Evolutionary conservation across 1,284 basidiomycete genomes (phyloP).

Genomic region (Singerocomus inundabilis): DNA sequence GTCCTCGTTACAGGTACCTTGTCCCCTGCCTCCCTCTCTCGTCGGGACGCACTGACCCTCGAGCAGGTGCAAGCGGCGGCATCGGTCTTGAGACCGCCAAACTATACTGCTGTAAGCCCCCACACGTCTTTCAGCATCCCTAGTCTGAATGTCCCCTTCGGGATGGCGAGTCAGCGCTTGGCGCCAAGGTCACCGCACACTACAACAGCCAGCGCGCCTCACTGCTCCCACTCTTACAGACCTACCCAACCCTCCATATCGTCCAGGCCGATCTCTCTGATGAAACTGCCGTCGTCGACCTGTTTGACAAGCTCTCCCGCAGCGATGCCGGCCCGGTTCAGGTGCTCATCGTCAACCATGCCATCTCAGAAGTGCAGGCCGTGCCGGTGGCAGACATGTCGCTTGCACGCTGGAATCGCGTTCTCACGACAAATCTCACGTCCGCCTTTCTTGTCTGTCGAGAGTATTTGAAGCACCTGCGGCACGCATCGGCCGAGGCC

Average conservation of each 20-base stretch:
- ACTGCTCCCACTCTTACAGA: constrained; percentile 42
- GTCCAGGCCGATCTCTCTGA: constrained; percentile 58
- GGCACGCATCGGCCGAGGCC: constrained; percentile 36
- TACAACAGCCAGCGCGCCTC: constrained; percentile 56
- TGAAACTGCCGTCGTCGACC: constrained; percentile 47
- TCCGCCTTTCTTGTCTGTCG: constrained; percentile 64
- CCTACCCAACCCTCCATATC: constrained; percentile 38
- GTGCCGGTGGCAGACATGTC: constrained; percentile 58
- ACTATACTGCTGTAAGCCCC: constrained; percentile 51
- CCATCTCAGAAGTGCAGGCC: constrained; percentile 45
- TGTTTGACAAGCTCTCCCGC: constrained; percentile 39
- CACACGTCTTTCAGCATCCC: too few species aligned
- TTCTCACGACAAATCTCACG: constrained; percentile 61
- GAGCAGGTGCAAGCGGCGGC: constrained; percentile 63
- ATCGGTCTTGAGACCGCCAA: constrained; percentile 60
- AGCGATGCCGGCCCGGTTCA: constrained; percentile 42
- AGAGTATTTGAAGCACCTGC: constrained; percentile 55
- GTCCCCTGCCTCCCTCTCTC: background rate
- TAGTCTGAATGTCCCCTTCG: background rate
- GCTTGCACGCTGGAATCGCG: constrained; percentile 62
- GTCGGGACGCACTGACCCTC: background rate
- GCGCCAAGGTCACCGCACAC: constrained; percentile 70
- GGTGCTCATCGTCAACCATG: constrained; percentile 65
- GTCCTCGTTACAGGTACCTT: constrained; percentile 37
- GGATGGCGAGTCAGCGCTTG: constrained; percentile 47